phyloP scores from a whole-genome alignment of 306 rosid species.

The Trifolium dubium region DNA sequence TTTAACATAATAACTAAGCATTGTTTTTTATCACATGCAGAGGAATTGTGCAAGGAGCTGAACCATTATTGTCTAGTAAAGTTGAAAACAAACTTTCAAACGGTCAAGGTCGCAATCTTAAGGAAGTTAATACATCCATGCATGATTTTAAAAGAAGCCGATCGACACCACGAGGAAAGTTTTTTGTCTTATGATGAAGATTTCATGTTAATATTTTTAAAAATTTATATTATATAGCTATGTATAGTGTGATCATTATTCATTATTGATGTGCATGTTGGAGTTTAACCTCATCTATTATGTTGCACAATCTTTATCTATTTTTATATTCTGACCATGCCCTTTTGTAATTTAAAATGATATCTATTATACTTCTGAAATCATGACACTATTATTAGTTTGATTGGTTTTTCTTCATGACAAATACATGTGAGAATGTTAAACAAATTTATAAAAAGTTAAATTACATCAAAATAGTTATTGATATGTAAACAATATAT shows the following conservation, averaged over 20 bases:
- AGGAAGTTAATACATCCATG: slow-evolving; percentile 62
- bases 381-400: not conserved
- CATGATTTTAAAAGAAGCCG: slow-evolving; percentile 75
- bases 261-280: slow-evolving; percentile 46
- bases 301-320: slow-evolving; percentile 23
- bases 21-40: slow-evolving; percentile 49
- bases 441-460: not conserved
- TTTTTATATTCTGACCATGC: slow-evolving; percentile 32
- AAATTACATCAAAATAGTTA: too few relatives aligned
- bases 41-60: slow-evolving; percentile 56
- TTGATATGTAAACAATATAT: too few relatives aligned
- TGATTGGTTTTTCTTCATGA: not conserved
- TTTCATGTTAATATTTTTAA: slow-evolving; percentile 12
- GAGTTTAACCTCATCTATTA: slow-evolving; percentile 34
- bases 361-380: slow-evolving; percentile 13
- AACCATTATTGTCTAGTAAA: slow-evolving; percentile 61
- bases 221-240: slow-evolving; percentile 19
- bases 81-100: slow-evolving; percentile 64
- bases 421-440: not conserved
- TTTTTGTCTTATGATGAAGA: slow-evolving; percentile 62
- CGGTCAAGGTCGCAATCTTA: slow-evolving; percentile 54
- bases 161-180: slow-evolving; percentile 87
- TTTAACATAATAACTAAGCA: slow-evolving; percentile 21
- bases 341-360: slow-evolving; percentile 35
- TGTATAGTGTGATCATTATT: slow-evolving; percentile 56